Evolutionary conservation across 2,329 filamentous ascomycete genomes (phyloP), one percentile per base, ranked within the genome.

Genomic region (Lithohypha guttulata): DNA sequence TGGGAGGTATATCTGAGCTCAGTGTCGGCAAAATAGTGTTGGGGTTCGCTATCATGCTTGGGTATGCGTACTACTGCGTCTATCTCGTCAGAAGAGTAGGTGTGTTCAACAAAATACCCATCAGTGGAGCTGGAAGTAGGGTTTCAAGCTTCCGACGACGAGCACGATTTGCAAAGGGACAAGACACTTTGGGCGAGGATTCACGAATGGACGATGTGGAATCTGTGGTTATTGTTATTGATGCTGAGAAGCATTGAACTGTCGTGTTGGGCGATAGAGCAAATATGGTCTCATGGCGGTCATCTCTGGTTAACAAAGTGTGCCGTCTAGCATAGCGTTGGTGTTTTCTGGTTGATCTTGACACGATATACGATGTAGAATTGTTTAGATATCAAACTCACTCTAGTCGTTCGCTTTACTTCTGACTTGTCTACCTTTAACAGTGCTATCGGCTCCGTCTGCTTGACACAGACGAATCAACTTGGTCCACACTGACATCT

Each of bases 1-100:
- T 51, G 49, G 48, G 46, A 36, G 49, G 49, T 18, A 46, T 51
- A 28, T 44, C 46, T 30, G 47, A 50, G 34, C 47, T 49, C 4
- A 47, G 43, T 35, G 43, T 50, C 18, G 47, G 42, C 18, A 48
- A 46, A 19, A 42, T 40, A 4, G 46, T 39, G 23, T 20, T 51
- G 11, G 45, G 34, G 3, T 47, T 43, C 41, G 10, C 45, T 25
- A 35, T 44, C 17, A 33, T 43, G 2, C 10, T 42, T 9, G 26
- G 34, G 10, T 50, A 50, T 28, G 17, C 34, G 2, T 23, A 18
- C 8, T 43, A 50, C 22, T 20, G 15, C 18, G 26, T 22, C 8
- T 39, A 39, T 17, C 26, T 39, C n/a, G 18, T 31, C 13, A 30
- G 11, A n/a, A 3, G 9, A 2, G 35, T 30, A 2, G 26, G 35